Base-by-base conservation (phyloP, 129 eudicot species). In the Centaurea solstitialis region DNA sequence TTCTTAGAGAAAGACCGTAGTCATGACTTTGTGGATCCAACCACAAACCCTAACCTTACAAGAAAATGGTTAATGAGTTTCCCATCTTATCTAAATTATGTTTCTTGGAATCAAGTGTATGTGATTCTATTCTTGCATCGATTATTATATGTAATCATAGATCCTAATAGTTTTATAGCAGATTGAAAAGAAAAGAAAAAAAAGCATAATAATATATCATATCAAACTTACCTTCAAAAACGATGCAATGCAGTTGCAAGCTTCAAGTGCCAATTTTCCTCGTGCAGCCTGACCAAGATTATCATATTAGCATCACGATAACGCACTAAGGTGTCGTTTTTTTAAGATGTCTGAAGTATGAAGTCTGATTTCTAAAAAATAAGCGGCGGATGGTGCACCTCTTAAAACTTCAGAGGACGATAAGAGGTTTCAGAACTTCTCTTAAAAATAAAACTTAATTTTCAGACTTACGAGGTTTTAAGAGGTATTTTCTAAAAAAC, bases 231-330 rank as follows among this genome's bases (percentile, higher is more conserved):
- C 98, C 68, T 61, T 75, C 26, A 87, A 85, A 74, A 78, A 76
- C 20, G 89, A 78, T 33, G 89, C 89, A 80, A 93, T 76, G 57
- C 94, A 89, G 82, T 93, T 89, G 88, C 98, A 91, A 79, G 87
- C 87, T 86, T 93, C 98, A 23, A 93, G 96, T 64, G 98, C 98
- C 71, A 91, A 33, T 70, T 85, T 87, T 82, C 98, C 98, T 38
- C 96, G 92, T 39, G 86, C 79, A 87, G 74, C 86, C 98, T 93
- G 53, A 78, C 61, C n/a, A 70, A 73, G 45, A 67, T 50, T 61
- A 35, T 70, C 21, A 59, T 15, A 47, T 82, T 23, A 78, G 84
- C 62, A 72, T 85, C 20, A 61, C 69, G 53, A 68, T 18, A 45
- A 33, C 62, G 17, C 62, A 53, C 62, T 53, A 53, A 26, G 30